Evolutionary conservation across 139 green algal species (phyloP).

Genomic region (Tetradesmus lagerheimii): DNA sequence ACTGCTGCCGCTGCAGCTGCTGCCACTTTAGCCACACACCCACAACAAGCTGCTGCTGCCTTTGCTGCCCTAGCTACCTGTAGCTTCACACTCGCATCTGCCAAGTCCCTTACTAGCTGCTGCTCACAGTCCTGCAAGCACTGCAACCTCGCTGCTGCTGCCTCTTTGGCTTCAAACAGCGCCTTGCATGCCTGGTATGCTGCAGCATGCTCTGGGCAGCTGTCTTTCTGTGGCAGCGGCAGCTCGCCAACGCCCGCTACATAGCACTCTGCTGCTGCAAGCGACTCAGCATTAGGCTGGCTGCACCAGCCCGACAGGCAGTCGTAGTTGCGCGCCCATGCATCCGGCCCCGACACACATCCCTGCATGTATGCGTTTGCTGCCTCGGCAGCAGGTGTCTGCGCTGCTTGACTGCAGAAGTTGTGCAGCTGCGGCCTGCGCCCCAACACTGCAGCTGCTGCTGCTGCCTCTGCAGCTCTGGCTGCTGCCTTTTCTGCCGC

Average conservation of each 20-base stretch:
- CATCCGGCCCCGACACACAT: neutral
- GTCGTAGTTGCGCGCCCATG: neutral
- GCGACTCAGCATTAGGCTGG: neutral
- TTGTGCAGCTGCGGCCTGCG: neutral
- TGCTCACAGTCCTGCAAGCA: neutral
- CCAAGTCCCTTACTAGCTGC: neutral
- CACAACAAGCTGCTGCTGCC: neutral
- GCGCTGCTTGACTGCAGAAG: neutral
- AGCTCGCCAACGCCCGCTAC: neutral
- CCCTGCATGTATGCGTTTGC: neutral
- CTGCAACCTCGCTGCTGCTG: neutral
- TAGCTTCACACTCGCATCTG: neutral
- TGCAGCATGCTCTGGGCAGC: neutral
- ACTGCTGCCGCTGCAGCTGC: neutral
- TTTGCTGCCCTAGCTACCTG: neutral
- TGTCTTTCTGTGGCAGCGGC: neutral
- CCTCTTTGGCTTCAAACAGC: neutral
- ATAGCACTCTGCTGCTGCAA: slow-evolving; percentile 18
- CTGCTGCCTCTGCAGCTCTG: neutral
- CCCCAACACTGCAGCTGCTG: neutral
- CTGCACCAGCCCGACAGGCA: neutral
- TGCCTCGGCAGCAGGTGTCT: neutral
- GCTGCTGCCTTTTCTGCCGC: neutral
- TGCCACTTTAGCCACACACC: too few relatives aligned
- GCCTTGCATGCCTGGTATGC: neutral